Conservation (phyloP, 768 basidiomycete species). For the Holtermannia corniformis region DNA sequence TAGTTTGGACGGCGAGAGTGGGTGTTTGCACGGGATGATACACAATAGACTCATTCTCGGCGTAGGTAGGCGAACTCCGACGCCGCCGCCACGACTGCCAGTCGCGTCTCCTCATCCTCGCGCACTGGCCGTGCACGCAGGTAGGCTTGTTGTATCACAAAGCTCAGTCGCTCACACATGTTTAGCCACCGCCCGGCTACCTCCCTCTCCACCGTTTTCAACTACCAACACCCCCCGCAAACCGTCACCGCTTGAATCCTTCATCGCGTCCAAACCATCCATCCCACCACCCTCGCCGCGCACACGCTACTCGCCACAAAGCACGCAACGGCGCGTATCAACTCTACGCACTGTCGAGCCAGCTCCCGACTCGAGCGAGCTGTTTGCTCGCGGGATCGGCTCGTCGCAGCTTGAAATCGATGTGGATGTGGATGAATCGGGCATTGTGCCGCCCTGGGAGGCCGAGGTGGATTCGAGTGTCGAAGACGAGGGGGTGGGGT, state of each 20-base stretch:
- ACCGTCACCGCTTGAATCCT: neutral
- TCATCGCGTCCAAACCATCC: neutral
- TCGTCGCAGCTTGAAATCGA: neutral
- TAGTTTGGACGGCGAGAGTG: too few relatives aligned
- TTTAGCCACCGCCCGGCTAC: too few relatives aligned
- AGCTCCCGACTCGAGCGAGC: neutral
- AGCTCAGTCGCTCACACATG: too few relatives aligned
- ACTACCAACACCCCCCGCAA: neutral
- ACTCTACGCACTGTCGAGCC: neutral
- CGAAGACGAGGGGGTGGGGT: too few relatives aligned
- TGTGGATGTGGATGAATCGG: neutral
- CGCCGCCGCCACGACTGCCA: neutral
- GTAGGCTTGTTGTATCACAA: too few relatives aligned
- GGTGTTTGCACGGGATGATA: too few relatives aligned
- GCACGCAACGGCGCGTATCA: too few relatives aligned
- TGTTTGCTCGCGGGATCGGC: neutral
- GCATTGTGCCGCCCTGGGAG: neutral
- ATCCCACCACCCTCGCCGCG: too few relatives aligned
- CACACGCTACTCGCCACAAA: too few relatives aligned
- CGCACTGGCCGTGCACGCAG: neutral
- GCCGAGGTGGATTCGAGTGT: too few relatives aligned
- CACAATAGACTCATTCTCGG: too few relatives aligned
- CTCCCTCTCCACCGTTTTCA: neutral
- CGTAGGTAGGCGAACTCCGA: neutral
- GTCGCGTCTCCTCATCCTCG: too few relatives aligned